Percentiles rank a stretch among this genome's conserved stretches.
These are phyloP conservation scores for Seiridium cupressi DNA, from an alignment of 2,329 filamentous ascomycete genomes.

Conservation along the genomic window DNA sequence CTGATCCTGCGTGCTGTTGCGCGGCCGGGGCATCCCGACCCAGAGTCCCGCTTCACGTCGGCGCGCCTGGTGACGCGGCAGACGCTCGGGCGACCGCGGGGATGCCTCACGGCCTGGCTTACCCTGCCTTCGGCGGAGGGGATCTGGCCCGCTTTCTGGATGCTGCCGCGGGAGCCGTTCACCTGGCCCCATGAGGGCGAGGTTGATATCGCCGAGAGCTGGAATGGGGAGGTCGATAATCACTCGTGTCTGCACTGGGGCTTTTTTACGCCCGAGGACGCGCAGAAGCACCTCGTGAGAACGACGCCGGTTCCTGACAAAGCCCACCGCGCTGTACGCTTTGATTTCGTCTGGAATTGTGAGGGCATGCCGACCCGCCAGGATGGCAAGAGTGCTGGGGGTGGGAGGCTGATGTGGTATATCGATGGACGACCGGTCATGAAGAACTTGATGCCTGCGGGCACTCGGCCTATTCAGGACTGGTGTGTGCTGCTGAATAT, in stretches of 20 bases:
- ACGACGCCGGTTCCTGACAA: constrained; percentile 50
- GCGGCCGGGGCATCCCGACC: constrained; percentile 26
- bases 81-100: constrained; percentile 47
- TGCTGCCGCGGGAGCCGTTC: constrained; percentile 57
- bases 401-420: constrained; percentile 54
- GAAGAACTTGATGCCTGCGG: constrained; percentile 51
- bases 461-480: constrained; percentile 53
- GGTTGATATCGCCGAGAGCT: constrained; percentile 60
- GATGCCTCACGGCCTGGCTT: constrained; percentile 51
- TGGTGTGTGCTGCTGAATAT: constrained; percentile 57
- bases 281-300: constrained; percentile 54
- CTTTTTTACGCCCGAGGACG: constrained; percentile 49
- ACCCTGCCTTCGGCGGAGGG: constrained; percentile 52
- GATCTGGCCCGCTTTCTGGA: constrained; percentile 63
- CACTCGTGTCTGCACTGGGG: constrained; percentile 61
- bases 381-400: constrained; percentile 39
- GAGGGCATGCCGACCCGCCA: constrained; percentile 37
- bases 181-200: constrained; percentile 59
- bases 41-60: constrained; percentile 47
- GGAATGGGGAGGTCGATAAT: constrained; percentile 56
- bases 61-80: constrained; percentile 53
- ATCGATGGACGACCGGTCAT: constrained; percentile 57
- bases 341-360: constrained; percentile 57
- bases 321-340: constrained; percentile 44
- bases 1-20: constrained; percentile 53